Evolutionary conservation across 495 filamentous ascomycete genomes (phyloP), one percentile per base, ranked within the genome.

Genomic region (Trichodelitschia bisporula): DNA sequence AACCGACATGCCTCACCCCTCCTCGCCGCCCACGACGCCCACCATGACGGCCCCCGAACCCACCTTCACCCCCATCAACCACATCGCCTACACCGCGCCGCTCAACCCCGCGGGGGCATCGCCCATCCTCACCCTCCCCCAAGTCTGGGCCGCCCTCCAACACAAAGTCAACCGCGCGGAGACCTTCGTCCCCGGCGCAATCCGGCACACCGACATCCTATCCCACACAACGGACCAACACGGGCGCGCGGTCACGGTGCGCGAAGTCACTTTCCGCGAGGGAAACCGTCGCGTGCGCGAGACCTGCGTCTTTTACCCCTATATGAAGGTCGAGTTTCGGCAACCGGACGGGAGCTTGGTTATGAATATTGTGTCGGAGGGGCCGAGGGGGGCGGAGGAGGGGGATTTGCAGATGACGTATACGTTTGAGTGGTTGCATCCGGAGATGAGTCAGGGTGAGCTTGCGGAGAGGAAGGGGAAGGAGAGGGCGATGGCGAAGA

Each of bases 371-470:
- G 38, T 68, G 14, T 61, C 57, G 18, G 46, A 56, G 13, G 59
- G 61, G 2, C 38, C 44, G 4, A n/a, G n/a, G n/a, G n/a, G n/a
- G n/a, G n/a, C n/a, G n/a, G n/a, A n/a, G n/a, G 33, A 34, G 14
- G 52, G 50, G n/a, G 57, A 59, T 17, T 39, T 62, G 4, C 51
- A 53, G 16, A 49, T 68, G 48, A 68, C 63, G 2, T 68, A 61
- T 39, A 54, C 56, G 12, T 68, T 64, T 34, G 59, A 65, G 32
- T 61, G 57, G 53, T 45, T 43, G 9, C 46, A 61, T 29, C 47
- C 51, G 0, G 45, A 51, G 3, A 36, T 52, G 9, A 40, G 45
- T 9, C 29, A 40, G 28, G 51, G 49, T 14, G 50, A 51, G 8
- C 32, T 23, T 10, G 44, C 32, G 20, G 37, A 40, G 14, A 30